Evolutionary conservation across 1,139 yeast species (phyloP).

Genomic region (Candida glucosophila): DNA sequence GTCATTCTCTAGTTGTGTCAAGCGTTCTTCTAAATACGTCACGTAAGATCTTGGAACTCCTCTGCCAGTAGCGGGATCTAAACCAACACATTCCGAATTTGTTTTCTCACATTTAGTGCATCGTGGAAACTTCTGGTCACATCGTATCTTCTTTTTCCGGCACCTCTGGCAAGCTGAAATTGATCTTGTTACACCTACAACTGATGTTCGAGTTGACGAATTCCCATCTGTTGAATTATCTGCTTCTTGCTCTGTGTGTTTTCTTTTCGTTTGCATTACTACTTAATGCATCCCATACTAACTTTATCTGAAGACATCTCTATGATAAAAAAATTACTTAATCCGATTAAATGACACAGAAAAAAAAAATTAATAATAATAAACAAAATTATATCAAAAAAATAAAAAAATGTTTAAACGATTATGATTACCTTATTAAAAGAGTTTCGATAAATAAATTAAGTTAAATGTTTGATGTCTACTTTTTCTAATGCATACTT

Average conservation of each 20-base stretch:
- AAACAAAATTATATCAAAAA: constrained; percentile 1
- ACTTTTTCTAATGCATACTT: constrained; percentile 23
- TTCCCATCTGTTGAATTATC: not conserved
- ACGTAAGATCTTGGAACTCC: constrained; percentile 80
- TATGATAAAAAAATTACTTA: constrained; percentile 1
- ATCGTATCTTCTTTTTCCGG: constrained; percentile 66
- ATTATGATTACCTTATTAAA: no score
- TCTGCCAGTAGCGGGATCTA: constrained; percentile 83
- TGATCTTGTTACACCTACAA: constrained; percentile 35
- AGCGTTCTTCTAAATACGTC: constrained; percentile 59
- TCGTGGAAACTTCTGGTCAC: constrained; percentile 77
- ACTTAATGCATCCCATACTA: not conserved
- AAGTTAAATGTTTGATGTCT: constrained; percentile 24
- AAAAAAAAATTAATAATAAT: constrained; percentile 1
- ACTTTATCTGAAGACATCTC: no score
- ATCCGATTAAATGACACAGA: not conserved
- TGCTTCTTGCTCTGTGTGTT: constrained; percentile 1
- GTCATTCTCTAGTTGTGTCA: constrained; percentile 45
- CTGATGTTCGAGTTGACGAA: constrained; percentile 1
- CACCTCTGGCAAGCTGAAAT: constrained; percentile 83
- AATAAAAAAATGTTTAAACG: no score
- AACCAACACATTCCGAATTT: constrained; percentile 66
- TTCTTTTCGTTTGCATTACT: not conserved
- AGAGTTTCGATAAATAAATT: constrained; percentile 1
- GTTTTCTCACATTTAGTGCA: constrained; percentile 67